Percentiles rank a stretch among this genome's conserved stretches.
Conservation (phyloP, 495 filamentous ascomycete genomes). For the Halenospora varia region DNA sequence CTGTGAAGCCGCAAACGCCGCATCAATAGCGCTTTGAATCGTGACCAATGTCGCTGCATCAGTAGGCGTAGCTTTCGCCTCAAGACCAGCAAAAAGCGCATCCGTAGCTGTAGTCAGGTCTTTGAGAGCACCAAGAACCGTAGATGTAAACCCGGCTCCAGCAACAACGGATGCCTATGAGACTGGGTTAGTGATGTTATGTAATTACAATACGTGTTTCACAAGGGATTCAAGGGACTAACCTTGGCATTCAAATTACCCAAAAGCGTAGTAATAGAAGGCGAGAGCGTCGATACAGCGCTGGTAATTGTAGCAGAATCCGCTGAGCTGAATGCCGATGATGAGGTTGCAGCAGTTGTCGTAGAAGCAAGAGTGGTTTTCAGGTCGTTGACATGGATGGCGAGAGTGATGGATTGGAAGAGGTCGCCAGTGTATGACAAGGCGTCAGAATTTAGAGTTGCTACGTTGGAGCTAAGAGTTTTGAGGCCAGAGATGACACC, state of each 20-base stretch:
- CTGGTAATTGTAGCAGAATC: slow-evolving; percentile 1
- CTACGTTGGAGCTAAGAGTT: slow-evolving; percentile 4
- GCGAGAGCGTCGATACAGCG: slow-evolving; percentile 2
- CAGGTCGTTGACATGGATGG: not conserved
- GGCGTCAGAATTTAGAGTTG: slow-evolving; percentile 1
- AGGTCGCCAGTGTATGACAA: not conserved
- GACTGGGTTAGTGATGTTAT: not conserved
- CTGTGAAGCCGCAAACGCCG: not conserved
- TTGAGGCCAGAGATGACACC: slow-evolving; percentile 4
- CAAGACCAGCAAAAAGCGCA: slow-evolving; percentile 3
- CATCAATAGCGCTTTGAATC: not conserved
- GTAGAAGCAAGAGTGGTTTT: not conserved
- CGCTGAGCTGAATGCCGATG: not conserved
- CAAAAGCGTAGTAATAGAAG: slow-evolving; percentile 1
- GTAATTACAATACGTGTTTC: not conserved
- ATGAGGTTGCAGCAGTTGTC: slow-evolving; percentile 5
- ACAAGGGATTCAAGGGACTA: not conserved
- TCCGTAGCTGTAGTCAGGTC: not conserved
- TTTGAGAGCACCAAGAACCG: not conserved
- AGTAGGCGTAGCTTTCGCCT: not conserved
- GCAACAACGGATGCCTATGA: slow-evolving; percentile 3
- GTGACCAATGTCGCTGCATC: not conserved
- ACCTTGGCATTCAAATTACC: slow-evolving; percentile 10
- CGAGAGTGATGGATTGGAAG: not conserved
- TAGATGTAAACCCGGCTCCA: not conserved